A percentile compares a stretch with the other conserved stretches of the same genome.
These are phyloP conservation scores for Apiotrichum gamsii DNA, from an alignment of 1,284 basidiomycete species.

Conservation along the genomic window DNA sequence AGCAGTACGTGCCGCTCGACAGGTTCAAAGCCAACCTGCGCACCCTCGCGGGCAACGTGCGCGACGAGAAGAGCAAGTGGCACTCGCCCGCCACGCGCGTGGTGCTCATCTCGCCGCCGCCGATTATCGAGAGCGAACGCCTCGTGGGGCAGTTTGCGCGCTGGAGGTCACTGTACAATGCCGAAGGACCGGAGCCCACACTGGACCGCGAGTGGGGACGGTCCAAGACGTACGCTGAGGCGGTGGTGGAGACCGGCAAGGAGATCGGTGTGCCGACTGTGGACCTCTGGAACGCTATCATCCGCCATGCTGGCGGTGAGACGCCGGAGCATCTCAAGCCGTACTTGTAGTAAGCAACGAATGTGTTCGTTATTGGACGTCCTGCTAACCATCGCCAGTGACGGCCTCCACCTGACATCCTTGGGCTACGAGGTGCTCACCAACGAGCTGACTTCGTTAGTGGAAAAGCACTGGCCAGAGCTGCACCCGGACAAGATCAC, in stretches of 20 bases:
- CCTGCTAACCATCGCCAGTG: constrained; percentile 37
- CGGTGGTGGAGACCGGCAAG: constrained; percentile 58
- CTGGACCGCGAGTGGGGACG: constrained; percentile 58
- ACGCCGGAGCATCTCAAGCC: constrained; percentile 49
- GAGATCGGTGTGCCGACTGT: constrained; percentile 57
- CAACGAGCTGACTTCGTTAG: constrained; percentile 56
- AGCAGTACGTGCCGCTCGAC: constrained; percentile 56
- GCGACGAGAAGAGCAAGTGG: constrained; percentile 57
- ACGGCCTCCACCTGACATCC: constrained; percentile 70
- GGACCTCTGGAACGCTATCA: constrained; percentile 64
- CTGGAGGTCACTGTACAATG: constrained; percentile 22
- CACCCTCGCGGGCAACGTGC: constrained; percentile 59
- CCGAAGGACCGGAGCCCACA: constrained; percentile 25
- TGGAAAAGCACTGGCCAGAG: constrained; percentile 59
- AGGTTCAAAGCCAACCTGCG: constrained; percentile 63
- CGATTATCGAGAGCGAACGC: constrained; percentile 59
- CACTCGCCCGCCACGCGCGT: constrained; percentile 70
- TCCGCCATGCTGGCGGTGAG: constrained; percentile 58
- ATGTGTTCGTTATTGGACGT: too few relatives aligned
- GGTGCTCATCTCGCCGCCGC: constrained; percentile 76
- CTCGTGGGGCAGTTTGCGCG: constrained; percentile 40
- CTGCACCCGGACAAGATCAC: constrained; percentile 50
- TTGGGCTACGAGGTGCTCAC: constrained; percentile 69
- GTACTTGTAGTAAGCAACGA: constrained; percentile 34
- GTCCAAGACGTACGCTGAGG: constrained; percentile 64